Base-by-base conservation (phyloP, 768 basidiomycete species). In the Rossbeevera mucosa region DNA sequence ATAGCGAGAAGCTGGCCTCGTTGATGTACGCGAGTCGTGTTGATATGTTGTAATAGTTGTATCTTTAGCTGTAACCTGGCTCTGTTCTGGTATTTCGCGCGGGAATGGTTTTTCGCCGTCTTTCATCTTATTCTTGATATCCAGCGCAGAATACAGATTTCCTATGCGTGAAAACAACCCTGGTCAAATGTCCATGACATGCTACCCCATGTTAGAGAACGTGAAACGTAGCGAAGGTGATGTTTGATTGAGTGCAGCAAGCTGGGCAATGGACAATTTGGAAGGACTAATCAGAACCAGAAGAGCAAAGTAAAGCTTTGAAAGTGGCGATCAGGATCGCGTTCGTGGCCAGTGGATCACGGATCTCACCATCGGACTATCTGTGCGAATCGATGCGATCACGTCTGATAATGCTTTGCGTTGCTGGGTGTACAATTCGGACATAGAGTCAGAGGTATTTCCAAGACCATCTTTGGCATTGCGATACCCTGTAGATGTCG, bases 261-360 rank as follows among this genome's bases (percentile, higher is more conserved):
- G 59, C 41, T 69, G 64, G 16, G 63, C 51, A 33, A 71, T 52
- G 16, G 70, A 66, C 14, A 69, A 31, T 12, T 51, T 60, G 4
- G 60, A 58, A 11, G 70, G 70, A 25, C 20, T 30, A 13, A 63
- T 40, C 26, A 71, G 48, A 11, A 67, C 64, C 28, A 60, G 49
- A 18, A 62, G 50, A n/a, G 64, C 67, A 31, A 65, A 63, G 48
- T 67, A 71, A n/a, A 70, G 48, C 65, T 65, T n/a, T 33, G 3
- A n/a, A 16, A 7, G 18, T 6, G 2, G 8, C 2, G 1, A 12
- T 59, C 1, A 49, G 40, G 16, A 30, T 22, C 14, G 6, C 24
- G 7, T 26, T 1, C 12, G 45, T 4, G 7, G 7, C 4, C 5
- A 4, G 13, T 21, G n/a, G 2, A 16, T 43, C 18, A 36, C 1